Evolutionary conservation across 441 rosid genomes (phyloP), one percentile per base, ranked within the genome.

Genomic region (Metrosideros polymorpha): DNA sequence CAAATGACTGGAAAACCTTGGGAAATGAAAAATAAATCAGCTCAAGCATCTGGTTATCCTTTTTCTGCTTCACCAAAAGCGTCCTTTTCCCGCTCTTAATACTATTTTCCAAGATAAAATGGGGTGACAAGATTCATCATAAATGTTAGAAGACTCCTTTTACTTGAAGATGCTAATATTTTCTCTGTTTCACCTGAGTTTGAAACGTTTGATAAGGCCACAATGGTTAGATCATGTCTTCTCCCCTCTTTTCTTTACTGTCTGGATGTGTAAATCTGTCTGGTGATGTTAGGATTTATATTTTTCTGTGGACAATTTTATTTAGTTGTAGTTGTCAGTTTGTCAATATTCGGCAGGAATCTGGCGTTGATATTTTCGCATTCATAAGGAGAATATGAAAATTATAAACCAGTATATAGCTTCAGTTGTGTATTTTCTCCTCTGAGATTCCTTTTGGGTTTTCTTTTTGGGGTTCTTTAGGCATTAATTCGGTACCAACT

Each of bases 401-500:
- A 71, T 5, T 71, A 6, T 71, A 42, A 25, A 43, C 47, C 79
- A 71, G n/a, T 22, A 35, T 24, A 2, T 39, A 24, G 79, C 13
- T 12, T 71, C 79, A 71, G 47, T 39, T 22, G n/a, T 71, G 79
- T 22, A 12, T 39, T 12, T 39, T 71, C 22, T 71, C n/a, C 59
- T 42, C 50, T 32, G n/a, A 52, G 84, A 25, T 83, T 52, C 57
- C 45, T 45, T 42, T 45, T 76, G 63, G 54, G 7, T 79, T 84
- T 19, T n/a, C 47, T 83, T 59, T 19, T 42, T 87, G 4, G n/a
- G 47, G 47, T 32, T 82, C 47, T 85, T 43, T 86, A 94, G 97
- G 92, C 83, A 75, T 85, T 89, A 49, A 90, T 77, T 85, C 63
- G 57, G 91, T 82, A 89, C 88, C 87, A 82, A 84, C 90, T 53